Conservation (phyloP, 495 filamentous ascomycete species). For the Chaetomidium leptoderma region DNA sequence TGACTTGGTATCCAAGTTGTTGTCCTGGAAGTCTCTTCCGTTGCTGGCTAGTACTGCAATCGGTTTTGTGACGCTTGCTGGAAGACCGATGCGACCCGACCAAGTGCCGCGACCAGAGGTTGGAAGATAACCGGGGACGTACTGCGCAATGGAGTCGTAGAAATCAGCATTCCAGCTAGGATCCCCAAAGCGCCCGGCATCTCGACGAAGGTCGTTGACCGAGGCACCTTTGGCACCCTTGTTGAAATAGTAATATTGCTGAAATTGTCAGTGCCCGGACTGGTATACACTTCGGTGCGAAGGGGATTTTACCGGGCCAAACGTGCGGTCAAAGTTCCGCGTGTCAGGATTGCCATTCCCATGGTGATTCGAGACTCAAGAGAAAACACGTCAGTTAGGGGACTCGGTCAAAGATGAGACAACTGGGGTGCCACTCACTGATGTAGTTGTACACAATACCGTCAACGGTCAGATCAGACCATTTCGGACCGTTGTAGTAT, state of each 20-base stretch:
- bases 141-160: background rate
- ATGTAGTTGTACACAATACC: conserved; percentile 9
- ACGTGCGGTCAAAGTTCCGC: background rate
- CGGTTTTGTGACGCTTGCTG: background rate
- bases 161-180: conserved; percentile 6
- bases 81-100: background rate
- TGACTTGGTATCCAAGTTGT: background rate
- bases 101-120: background rate
- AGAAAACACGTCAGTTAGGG: background rate
- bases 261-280: background rate
- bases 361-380: background rate
- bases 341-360: conserved; percentile 7
- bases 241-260: conserved; percentile 10
- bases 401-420: background rate
- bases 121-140: background rate
- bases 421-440: background rate
- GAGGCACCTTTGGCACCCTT: background rate
- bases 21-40: conserved; percentile 6
- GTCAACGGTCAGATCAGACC: conserved; percentile 6
- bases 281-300: background rate
- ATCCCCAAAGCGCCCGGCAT: background rate
- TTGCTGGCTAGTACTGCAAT: conserved; percentile 1
- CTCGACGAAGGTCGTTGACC: background rate
- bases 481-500: conserved; percentile 3
- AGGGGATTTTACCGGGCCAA: background rate